Base-by-base conservation (phyloP, 148 eudicot genomes). In the Rhododendron simsii region DNA sequence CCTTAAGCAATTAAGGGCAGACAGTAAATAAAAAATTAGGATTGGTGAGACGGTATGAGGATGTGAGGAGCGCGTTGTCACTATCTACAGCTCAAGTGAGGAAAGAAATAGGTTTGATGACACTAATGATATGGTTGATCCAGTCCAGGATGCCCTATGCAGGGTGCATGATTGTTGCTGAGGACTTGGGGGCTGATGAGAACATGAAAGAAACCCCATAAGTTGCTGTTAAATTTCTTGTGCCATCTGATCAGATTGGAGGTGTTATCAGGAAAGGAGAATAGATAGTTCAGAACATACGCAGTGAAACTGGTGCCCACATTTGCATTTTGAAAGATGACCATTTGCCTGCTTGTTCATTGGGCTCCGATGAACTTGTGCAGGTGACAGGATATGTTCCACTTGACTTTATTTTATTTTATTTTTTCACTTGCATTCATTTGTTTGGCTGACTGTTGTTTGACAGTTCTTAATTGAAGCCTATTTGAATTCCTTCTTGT, bases 221-320 rank as follows among this genome's bases (percentile, higher is more conserved):
- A 83, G 95, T 94, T 83, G 93, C 91, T 48, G 96, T 90, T 37
- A 89, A 95, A 57, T 91, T 98, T 88, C 94, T 98, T 81, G 98
- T 98, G 50, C 96, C 98, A 5, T 92, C 96, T 61, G 99, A 98
- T 95, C 99, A 98, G 90, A 98, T 98, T 88, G 98, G 99, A 37
- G 94, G 99, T 89, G 82, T 95, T 87, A 93, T 98, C 87, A 98
- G 99, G 81, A 98, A 98, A 92, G 99, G 99, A 51, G 99, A 98
- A 63, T 94, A 94, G 85, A 95, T 94, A 55, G 96, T 98, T 81
- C 98, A 95, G 79, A 90, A 65, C 76, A 95, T 98, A 59, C 96
- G 98, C 7, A 94, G 92, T 87, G 99, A 98, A 37, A 92, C 98
- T 63, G 98, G 98, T 87, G 96, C 99, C 69, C 98, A 95, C 88